Evolutionary conservation across 306 rosid genomes (phyloP).

Genomic region (Macrotyloma uniflorum): DNA sequence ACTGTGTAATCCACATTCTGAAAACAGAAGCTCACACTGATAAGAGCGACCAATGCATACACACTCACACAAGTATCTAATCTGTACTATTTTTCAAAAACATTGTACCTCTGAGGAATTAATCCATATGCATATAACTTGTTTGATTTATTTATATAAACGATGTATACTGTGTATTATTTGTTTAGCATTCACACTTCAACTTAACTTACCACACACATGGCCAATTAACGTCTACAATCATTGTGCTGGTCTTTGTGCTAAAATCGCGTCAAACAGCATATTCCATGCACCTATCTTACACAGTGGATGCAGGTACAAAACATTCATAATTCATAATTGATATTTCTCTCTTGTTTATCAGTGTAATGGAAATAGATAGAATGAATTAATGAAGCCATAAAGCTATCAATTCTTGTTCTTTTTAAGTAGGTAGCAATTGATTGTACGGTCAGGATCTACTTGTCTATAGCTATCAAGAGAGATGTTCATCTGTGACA

Average conservation of each 20-base stretch:
- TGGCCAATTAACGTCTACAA: slow-evolving; percentile 46
- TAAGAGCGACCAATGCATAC: not conserved
- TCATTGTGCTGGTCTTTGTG: slow-evolving; percentile 49
- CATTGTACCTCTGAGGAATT: not conserved
- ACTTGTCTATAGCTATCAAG: slow-evolving; percentile 52
- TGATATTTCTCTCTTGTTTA: slow-evolving; percentile 22
- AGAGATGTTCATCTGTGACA: slow-evolving; percentile 8
- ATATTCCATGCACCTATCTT: slow-evolving; percentile 1
- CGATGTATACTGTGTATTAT: not conserved
- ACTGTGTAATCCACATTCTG: slow-evolving; percentile 5
- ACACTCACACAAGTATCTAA: not conserved
- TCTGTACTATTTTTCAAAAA: not conserved
- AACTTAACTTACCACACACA: slow-evolving; percentile 31
- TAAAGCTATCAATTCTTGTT: slow-evolving; percentile 17
- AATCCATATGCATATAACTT: not conserved
- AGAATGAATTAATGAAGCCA: slow-evolving; percentile 1
- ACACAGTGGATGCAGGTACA: slow-evolving; percentile 24
- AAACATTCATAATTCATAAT: slow-evolving; percentile 31
- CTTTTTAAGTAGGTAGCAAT: slow-evolving; percentile 45
- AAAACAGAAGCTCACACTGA: slow-evolving; percentile 25
- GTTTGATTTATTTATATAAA: not conserved
- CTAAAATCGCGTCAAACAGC: slow-evolving; percentile 35
- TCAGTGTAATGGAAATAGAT: slow-evolving; percentile 17
- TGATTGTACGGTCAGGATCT: slow-evolving; percentile 60
- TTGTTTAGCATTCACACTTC: not conserved